A percentile compares a stretch with the other conserved stretches of the same genome.
Evolutionary conservation across 2,329 filamentous ascomycete genomes (phyloP).

Genomic region (Hymenoscyphus scutula): DNA sequence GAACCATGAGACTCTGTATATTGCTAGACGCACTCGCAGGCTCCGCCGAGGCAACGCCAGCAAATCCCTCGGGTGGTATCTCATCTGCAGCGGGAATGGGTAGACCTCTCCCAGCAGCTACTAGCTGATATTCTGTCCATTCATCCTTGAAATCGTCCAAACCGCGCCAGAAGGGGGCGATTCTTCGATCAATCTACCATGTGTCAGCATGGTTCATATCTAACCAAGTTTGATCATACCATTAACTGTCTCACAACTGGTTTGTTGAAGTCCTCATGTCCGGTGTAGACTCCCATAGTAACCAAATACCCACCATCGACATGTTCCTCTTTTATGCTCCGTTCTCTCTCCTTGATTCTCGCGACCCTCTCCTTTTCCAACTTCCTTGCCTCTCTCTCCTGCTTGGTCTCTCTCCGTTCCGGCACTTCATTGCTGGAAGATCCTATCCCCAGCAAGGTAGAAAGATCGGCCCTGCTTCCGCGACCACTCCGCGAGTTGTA

Average conservation of each 20-base stretch:
- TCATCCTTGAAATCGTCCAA: constrained; percentile 82
- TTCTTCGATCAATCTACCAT: constrained; percentile 78
- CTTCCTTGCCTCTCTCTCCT: constrained; percentile 84
- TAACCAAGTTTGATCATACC: constrained; percentile 51
- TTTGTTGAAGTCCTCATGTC: constrained; percentile 91
- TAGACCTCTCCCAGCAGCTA: constrained; percentile 81
- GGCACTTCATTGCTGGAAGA: constrained; percentile 29
- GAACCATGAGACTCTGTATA: constrained; percentile 72
- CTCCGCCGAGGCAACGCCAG: constrained; percentile 45
- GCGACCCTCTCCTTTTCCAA: constrained; percentile 76
- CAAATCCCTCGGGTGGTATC: constrained; percentile 67
- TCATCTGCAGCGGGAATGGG: constrained; percentile 82
- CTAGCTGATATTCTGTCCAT: constrained; percentile 95
- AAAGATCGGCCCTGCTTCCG: constrained; percentile 35
- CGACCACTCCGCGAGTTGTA: constrained; percentile 31
- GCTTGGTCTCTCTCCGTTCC: constrained; percentile 76
- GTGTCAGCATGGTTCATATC: constrained; percentile 20
- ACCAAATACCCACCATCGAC: constrained; percentile 94
- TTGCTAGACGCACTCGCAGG: constrained; percentile 55
- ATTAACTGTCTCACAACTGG: constrained; percentile 82
- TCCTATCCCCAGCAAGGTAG: constrained; percentile 35
- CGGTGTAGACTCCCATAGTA: constrained; percentile 90
- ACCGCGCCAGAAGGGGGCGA: constrained; percentile 95
- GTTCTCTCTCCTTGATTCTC: constrained; percentile 79
- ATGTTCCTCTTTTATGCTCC: constrained; percentile 86